A percentile compares a stretch with the other conserved stretches of the same genome.
phyloP scores from a whole-genome alignment of 2,329 filamentous ascomycete genomes.

The Hortaea werneckii region DNA sequence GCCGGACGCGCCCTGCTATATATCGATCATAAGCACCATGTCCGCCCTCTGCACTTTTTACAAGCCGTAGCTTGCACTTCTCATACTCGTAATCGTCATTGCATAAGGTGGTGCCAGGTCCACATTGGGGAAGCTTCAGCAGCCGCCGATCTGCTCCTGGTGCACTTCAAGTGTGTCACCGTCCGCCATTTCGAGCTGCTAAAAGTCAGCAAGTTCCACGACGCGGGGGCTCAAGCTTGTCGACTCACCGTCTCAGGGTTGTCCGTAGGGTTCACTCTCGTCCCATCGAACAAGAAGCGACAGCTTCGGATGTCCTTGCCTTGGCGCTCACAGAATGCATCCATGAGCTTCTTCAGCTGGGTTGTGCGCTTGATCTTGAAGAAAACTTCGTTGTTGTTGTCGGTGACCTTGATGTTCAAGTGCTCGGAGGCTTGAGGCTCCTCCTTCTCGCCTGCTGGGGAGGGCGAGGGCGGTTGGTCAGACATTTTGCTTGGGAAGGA shows the following conservation, averaged over 20 bases:
- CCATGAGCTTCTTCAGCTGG: conserved; percentile 94
- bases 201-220: conserved; percentile 2
- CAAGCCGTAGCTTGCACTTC: not conserved
- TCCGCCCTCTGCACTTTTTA: not conserved
- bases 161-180: conserved; percentile 95
- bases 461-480: conserved; percentile 26
- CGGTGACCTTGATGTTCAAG: conserved; percentile 97
- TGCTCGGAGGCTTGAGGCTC: conserved; percentile 55
- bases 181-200: conserved; percentile 88
- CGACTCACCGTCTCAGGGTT: conserved; percentile 79
- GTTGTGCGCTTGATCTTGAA: conserved; percentile 99
- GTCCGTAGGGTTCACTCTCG: conserved; percentile 77
- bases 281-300: conserved; percentile 93
- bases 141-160: conserved; percentile 81
- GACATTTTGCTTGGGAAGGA: conserved; percentile 35
- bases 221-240: too few relatives aligned
- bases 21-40: not conserved
- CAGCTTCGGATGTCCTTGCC: conserved; percentile 79
- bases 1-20: not conserved
- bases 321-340: conserved; percentile 92
- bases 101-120: too few relatives aligned
- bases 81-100: not conserved
- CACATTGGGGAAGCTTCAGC: conserved; percentile 11
- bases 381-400: conserved; percentile 99
- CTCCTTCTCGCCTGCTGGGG: conserved; percentile 28